A percentile compares a stretch with the other conserved stretches of the same genome.
These are phyloP conservation scores for Cucurbita pepo DNA, from an alignment of 306 rosid genomes.

Conservation along the genomic window DNA sequence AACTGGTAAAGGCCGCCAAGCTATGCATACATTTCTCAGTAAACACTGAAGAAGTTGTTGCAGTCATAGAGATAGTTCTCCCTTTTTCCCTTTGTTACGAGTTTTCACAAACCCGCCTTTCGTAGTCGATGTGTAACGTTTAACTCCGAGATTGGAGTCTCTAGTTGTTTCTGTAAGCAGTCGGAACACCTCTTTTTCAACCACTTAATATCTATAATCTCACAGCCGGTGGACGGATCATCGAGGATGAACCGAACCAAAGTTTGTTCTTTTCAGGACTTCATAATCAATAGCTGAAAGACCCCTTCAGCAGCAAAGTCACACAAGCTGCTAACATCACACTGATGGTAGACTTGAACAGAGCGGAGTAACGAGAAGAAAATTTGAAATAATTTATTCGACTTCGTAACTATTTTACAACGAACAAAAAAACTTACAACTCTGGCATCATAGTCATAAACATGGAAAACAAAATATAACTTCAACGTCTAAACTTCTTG, in stretches of 20 bases:
- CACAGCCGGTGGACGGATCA: background rate
- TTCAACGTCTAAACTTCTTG: background rate
- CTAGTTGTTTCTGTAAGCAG: background rate
- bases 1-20: slow-evolving; percentile 19
- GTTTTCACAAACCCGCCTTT: background rate
- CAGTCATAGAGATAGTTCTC: background rate
- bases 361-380: background rate
- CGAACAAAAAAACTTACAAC: background rate
- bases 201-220: background rate
- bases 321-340: background rate
- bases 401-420: background rate
- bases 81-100: background rate
- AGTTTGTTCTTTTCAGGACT: background rate
- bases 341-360: background rate
- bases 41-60: background rate
- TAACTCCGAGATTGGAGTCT: background rate
- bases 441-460: background rate
- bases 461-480: background rate
- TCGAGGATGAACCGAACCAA: background rate
- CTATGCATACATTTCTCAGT: background rate
- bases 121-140: background rate
- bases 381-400: background rate
- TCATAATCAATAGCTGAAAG: background rate
- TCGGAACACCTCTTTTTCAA: background rate
- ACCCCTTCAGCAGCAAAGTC: background rate